Base-by-base conservation (phyloP, 257 asterid genomes). In the Nyctanthes arbortristis region DNA sequence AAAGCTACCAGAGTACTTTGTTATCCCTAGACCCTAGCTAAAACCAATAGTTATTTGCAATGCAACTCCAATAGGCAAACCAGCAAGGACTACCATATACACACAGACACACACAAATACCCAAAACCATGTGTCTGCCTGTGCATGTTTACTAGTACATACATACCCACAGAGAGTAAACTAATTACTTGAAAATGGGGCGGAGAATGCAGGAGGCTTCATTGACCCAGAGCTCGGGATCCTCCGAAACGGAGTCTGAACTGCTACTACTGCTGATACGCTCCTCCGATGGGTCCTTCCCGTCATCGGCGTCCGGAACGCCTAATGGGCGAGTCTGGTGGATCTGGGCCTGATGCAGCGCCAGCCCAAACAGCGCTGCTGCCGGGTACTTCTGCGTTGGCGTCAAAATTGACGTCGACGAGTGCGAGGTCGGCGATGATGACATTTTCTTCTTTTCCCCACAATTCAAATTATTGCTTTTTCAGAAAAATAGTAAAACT, bases 311-410 rank as follows among this genome's bases (percentile, higher is more conserved):
- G 22, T 73, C 69, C 33, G 93, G 81, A 32, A 78, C 73, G n/a
- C 96, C 92, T 82, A 92, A 76, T 18, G 86, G 93, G 39, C 77
- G 81, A 7, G 86, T 92, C 84, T 88, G 96, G 31, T 87, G 89
- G 64, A 77, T 73, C 84, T 87, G 98, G 28, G 92, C 90, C 77
- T 89, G 92, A 80, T 84, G 87, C 68, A 92, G 83, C 16, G 94
- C 87, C 76, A 92, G 70, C 33, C 88, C 89, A 49, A 92, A 83
- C 9, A 92, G 81, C 20, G 91, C 92, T 18, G 86, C 94, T 58
- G 92, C 92, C 35, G 98, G 96, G 84, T 92, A 92, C 75, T 79
- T 86, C 74, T 89, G 90, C 70, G 85, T 79, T 78, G 88, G 80
- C 66, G 96, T 80, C 69, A 92, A 78, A 85, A 77, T 74, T 62